Conservation (phyloP, 23 red algal genomes). For the Cyanidiococcus yangmingshanensis region DNA sequence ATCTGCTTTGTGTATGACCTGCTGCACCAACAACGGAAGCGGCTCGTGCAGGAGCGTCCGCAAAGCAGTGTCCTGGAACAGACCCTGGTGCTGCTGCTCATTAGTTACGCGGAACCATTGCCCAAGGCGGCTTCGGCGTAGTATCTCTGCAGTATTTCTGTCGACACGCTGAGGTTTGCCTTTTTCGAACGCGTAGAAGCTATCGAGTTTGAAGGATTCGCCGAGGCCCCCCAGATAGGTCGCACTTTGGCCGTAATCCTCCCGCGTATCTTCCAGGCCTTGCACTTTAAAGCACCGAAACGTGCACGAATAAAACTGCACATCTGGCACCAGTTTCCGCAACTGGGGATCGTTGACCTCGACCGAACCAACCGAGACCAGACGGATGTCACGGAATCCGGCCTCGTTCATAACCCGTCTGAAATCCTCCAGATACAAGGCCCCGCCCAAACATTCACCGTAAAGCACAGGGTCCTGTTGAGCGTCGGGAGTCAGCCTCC, state of each 20-base stretch:
- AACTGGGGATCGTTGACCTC: slow-evolving; percentile 26
- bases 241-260: slow-evolving; percentile 77
- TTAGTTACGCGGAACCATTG: slow-evolving; percentile 29
- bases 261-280: slow-evolving; percentile 32
- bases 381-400: slow-evolving; percentile 57
- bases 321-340: slow-evolving; percentile 39
- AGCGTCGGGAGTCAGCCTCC: slow-evolving; percentile 41
- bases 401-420: slow-evolving; percentile 38
- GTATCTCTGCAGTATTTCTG: slow-evolving; percentile 60
- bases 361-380: slow-evolving; percentile 47
- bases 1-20: not conserved
- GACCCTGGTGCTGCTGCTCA: slow-evolving; percentile 32
- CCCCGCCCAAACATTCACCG: slow-evolving; percentile 64
- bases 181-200: slow-evolving; percentile 33
- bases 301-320: slow-evolving; percentile 58
- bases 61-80: slow-evolving; percentile 15
- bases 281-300: slow-evolving; percentile 59
- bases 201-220: slow-evolving; percentile 44
- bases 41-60: not conserved
- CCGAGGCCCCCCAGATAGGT: slow-evolving; percentile 36
- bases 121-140: slow-evolving; percentile 38
- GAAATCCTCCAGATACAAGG: slow-evolving; percentile 73
- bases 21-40: not conserved
- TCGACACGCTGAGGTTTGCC: slow-evolving; percentile 35
- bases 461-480: slow-evolving; percentile 37